Evolutionary conservation across 306 rosid species (phyloP).

Genomic region (Abrus precatorius): DNA sequence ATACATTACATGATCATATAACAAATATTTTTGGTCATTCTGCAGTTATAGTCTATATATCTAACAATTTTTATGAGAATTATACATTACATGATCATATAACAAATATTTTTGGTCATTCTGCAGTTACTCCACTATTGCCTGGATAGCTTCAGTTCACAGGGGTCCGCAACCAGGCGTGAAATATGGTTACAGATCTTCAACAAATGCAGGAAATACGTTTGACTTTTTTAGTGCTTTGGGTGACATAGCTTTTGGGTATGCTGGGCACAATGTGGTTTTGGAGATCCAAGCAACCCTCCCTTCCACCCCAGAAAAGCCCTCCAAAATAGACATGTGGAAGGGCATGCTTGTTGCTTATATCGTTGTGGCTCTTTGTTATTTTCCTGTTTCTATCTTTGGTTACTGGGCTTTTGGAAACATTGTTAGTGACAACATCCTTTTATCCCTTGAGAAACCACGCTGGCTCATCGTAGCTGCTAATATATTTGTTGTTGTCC

Average conservation of each 20-base stretch:
- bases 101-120: neutral
- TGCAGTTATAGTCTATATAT: conserved; percentile 57
- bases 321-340: conserved; percentile 94
- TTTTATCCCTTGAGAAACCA: conserved; percentile 71
- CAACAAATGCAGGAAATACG: conserved; percentile 49
- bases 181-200: conserved; percentile 51
- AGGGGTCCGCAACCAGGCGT: conserved; percentile 66
- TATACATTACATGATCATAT: no score
- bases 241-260: conserved; percentile 81
- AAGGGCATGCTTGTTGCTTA: conserved; percentile 77
- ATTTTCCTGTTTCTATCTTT: conserved; percentile 76
- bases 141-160: conserved; percentile 68
- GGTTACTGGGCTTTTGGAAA: conserved; percentile 84
- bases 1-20: no score
- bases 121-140: conserved; percentile 83
- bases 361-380: conserved; percentile 74
- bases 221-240: conserved; percentile 68
- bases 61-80: neutral
- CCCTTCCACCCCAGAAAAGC: conserved; percentile 93
- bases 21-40: neutral
- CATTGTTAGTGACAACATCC: conserved; percentile 64
- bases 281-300: conserved; percentile 93
- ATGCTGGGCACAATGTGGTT: conserved; percentile 87
- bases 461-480: conserved; percentile 77
- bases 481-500: conserved; percentile 79